phyloP scores from a whole-genome alignment of 495 filamentous ascomycete genomes.

The Penicillium paxilli region DNA sequence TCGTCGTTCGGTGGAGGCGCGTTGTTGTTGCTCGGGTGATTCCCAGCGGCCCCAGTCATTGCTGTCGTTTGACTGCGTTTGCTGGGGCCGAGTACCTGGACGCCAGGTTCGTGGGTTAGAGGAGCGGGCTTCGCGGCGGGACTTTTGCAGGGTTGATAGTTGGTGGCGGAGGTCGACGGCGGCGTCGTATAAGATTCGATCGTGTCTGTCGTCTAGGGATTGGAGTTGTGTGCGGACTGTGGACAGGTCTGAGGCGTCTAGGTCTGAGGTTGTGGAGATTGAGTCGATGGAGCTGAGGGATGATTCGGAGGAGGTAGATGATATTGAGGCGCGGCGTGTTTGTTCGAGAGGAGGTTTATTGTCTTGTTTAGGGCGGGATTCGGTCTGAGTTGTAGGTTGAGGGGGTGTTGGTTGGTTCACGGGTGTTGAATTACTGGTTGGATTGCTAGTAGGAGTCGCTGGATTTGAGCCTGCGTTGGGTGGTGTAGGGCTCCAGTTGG shows the following conservation, averaged over 20 bases:
- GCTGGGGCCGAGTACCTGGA: slow-evolving; percentile 19
- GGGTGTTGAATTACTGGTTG: background rate
- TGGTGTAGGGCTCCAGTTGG: slow-evolving; percentile 6
- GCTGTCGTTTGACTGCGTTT: slow-evolving; percentile 2
- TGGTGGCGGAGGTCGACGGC: slow-evolving; percentile 42
- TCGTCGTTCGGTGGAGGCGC: slow-evolving; percentile 28
- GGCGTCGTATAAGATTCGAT: slow-evolving; percentile 40
- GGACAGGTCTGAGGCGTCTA: slow-evolving; percentile 41
- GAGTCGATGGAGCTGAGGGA: slow-evolving; percentile 46
- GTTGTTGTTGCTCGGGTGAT: slow-evolving; percentile 37
- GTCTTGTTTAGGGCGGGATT: background rate
- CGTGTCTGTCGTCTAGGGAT: slow-evolving; percentile 39
- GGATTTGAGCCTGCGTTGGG: background rate
- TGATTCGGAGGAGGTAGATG: slow-evolving; percentile 37
- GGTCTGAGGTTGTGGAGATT: slow-evolving; percentile 42
- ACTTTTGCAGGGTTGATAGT: slow-evolving; percentile 35
- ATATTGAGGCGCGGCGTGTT: slow-evolving; percentile 34
- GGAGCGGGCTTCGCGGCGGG: slow-evolving; percentile 36
- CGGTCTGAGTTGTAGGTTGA: slow-evolving; percentile 1
- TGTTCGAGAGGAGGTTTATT: slow-evolving; percentile 15
- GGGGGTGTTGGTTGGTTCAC: background rate
- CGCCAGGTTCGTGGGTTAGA: slow-evolving; percentile 27
- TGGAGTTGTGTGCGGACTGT: slow-evolving; percentile 41
- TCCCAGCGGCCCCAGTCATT: slow-evolving; percentile 43
- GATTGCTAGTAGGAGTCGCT: background rate